These are phyloP conservation scores for Pseudonitzschia delicatissima DNA, from an alignment of 108 stramenopile genomes.

Conservation along the genomic window DNA sequence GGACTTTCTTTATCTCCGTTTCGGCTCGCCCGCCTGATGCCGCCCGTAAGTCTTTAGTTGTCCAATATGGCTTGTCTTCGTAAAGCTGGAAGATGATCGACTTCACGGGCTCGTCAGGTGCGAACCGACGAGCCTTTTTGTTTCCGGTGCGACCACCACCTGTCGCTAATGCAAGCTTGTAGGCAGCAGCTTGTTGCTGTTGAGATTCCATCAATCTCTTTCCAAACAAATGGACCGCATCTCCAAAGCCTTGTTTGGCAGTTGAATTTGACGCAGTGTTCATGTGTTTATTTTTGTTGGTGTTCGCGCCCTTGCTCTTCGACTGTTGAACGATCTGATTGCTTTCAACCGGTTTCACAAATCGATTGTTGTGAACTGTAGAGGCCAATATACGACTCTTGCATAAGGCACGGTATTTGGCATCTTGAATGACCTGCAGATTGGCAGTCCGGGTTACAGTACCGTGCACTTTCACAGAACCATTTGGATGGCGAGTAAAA, in stretches of 20 bases:
- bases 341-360: conserved; percentile 73
- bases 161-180: conserved; percentile 1
- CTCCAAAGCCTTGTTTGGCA: conserved; percentile 59
- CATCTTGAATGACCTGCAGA: conserved; percentile 64
- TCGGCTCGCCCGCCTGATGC: conserved; percentile 58
- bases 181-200: conserved; percentile 20
- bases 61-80: conserved; percentile 69
- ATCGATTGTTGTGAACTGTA: conserved; percentile 69
- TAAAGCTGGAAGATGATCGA: conserved; percentile 76
- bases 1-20: conserved; percentile 66
- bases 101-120: conserved; percentile 50
- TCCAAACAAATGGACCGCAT: conserved; percentile 72
- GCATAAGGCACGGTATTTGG: conserved; percentile 57
- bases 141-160: conserved; percentile 10
- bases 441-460: conserved; percentile 67
- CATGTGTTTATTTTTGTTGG: conserved; percentile 36
- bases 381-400: conserved; percentile 69
- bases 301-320: conserved; percentile 11
- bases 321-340: conserved; percentile 40
- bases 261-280: conserved; percentile 20
- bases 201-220: conserved; percentile 54
- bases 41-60: conserved; percentile 65
- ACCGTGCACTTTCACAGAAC: conserved; percentile 69
- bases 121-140: conserved; percentile 46
- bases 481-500: conserved; percentile 63